phyloP scores from a whole-genome alignment of 768 basidiomycete genomes.

The Pisolithus sp. region DNA sequence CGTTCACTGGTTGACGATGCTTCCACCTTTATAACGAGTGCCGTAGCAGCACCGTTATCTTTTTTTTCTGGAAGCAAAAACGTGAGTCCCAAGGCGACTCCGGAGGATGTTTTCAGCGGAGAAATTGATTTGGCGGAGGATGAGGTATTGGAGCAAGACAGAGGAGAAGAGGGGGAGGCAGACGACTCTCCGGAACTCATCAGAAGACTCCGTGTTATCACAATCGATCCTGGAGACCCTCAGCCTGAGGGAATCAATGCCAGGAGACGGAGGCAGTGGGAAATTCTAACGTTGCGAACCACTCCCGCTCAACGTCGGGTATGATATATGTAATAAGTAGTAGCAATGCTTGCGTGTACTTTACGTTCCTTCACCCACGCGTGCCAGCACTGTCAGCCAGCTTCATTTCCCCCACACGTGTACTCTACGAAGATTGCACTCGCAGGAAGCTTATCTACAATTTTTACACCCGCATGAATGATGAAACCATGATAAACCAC shows the following conservation, averaged over 20 bases:
- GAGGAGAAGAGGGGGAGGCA: slow-evolving; percentile 70
- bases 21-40: slow-evolving; percentile 55
- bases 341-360: background rate
- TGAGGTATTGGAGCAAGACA: slow-evolving; percentile 73
- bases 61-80: slow-evolving; percentile 37
- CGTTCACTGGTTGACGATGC: slow-evolving; percentile 68
- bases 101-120: slow-evolving; percentile 61
- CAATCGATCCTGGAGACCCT: slow-evolving; percentile 38
- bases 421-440: background rate
- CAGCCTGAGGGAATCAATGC: slow-evolving; percentile 27
- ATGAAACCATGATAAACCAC: no score
- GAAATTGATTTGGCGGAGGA: slow-evolving; percentile 71
- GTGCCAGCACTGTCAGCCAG: no score
- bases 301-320: slow-evolving; percentile 20
- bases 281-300: slow-evolving; percentile 38
- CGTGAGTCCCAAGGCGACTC: slow-evolving; percentile 38
- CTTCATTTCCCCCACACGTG: background rate
- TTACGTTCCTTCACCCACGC: no score
- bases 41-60: slow-evolving; percentile 53
- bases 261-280: slow-evolving; percentile 42
- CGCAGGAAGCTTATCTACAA: no score
- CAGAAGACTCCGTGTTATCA: slow-evolving; percentile 51
- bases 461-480: no score
- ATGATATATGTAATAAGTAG: background rate
- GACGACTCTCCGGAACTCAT: slow-evolving; percentile 61